Base-by-base conservation (phyloP, 495 filamentous ascomycete genomes). In the Aspergillus campestris region DNA sequence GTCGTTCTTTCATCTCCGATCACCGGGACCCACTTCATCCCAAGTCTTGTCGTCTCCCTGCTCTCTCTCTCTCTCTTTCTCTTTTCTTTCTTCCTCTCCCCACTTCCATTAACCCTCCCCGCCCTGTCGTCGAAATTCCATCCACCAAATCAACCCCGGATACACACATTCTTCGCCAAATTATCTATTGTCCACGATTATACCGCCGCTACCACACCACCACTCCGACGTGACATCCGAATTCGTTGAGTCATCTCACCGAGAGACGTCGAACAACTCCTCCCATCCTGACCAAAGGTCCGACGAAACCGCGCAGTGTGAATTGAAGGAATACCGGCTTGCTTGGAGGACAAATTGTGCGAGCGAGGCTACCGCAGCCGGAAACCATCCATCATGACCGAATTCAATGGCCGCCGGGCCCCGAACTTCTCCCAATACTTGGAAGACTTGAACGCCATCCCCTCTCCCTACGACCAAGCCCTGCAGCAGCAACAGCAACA, bases 401-500 rank as follows among this genome's bases (percentile, higher is more conserved):
- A 64, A 52, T 89, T 77, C 75, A 77, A 75, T 59, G 78, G 75
- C 48, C 84, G 87, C 40, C 77, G 80, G 47, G 80, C 75, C 42
- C 83, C 86, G 50, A 94, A 90, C 60, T 86, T 95, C 57, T 86
- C 87, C 42, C 83, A 88, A 54, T 90, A 90, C 66, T 72, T 97
- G 60, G 82, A 89, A 51, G 83, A 90, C 55, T 72, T 96, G 44
- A 96, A 96, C 65, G 74, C 81, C 42, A 76, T 89, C 38, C 80
- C 78, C 0, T 78, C 83, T 7, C 70, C 79, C 10, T 77, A 85
- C 55, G 83, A 88, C 46, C 66, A 79, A 39, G 72, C 81, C 6
- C 54, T 76, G 38, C 79, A 81, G 48, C 62, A 72, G 53, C 67
- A 70, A 39, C 67, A 68, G 47, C 58, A 64, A 44, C 64, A 72